Base-by-base conservation (phyloP, 192 early-diverging fungal genomes). In the Phlyctochytrium bullatum region DNA sequence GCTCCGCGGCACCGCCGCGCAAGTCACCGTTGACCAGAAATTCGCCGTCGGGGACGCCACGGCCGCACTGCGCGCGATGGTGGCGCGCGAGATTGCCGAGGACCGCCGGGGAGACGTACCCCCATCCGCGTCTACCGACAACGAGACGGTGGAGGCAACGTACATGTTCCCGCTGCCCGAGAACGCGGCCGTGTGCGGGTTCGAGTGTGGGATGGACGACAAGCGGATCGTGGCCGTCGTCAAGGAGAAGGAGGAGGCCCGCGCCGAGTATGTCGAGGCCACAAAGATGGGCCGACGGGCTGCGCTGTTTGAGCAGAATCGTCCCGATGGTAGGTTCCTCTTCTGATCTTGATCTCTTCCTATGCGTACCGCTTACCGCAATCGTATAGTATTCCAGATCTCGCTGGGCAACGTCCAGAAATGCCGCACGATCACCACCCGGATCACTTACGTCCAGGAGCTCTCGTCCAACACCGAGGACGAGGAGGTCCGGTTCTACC, bases 371-470 rank as follows among this genome's bases (percentile, higher is more conserved):
- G 20, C 52, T 71, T 1, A 62, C 51, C 60, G 61, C 64, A 30
- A 59, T 62, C 40, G 3, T 27, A 0, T 24, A 72, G 79, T 83
- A 28, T 83, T 84, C 65, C 78, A 77, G 47, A 68, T 74, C 28
- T 73, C 66, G 20, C 47, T 84, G 16, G 83, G 83, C 25, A 85
- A 86, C 63, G 35, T 86, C 30, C 40, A 81, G 20, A 58, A 60
- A 1, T 14, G 10, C 40, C 59, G 64, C 17, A 67, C 40, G 2
- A 59, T 85, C 1, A 61, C 63, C 23, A 53, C 81, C 23, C 67
- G 73, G 17, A 73, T 84, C 34, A 78, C 73, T 0, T 84, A 86
- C 64, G 65, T 84, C n/a, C 62, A 67, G 0, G 83, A 84, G 50
- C 68, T 81, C 36, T 72, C 73, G 36, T 66, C 71, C 34, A 81